Evolutionary conservation across 192 early-diverging fungal species (phyloP).

Genomic region (Dimargaris cristalligena): DNA sequence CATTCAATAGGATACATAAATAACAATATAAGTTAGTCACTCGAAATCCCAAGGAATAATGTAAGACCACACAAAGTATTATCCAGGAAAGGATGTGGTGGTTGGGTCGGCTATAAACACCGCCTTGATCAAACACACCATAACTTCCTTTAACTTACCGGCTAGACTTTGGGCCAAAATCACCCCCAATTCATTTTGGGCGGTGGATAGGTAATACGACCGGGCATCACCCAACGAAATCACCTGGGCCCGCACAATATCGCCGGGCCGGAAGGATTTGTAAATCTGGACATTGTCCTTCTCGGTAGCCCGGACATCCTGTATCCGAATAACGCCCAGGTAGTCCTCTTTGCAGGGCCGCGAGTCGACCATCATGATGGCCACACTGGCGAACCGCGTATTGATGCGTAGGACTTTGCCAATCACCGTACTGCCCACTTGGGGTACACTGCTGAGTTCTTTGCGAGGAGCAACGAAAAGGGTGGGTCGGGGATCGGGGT

Average conservation of each 20-base stretch:
- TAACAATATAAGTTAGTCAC: too few relatives aligned
- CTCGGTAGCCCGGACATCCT: constrained; percentile 89
- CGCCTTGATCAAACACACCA: too few relatives aligned
- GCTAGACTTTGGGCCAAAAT: constrained; percentile 78
- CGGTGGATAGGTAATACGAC: constrained; percentile 82
- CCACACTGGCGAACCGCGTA: constrained; percentile 66
- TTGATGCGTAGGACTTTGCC: constrained; percentile 84
- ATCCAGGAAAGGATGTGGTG: too few relatives aligned
- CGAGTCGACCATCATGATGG: constrained; percentile 79
- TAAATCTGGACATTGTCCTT: constrained; percentile 88
- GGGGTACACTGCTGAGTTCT: constrained; percentile 53
- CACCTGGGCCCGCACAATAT: constrained; percentile 71
- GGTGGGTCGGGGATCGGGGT: constrained; percentile 15
- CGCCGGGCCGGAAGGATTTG: constrained; percentile 80
- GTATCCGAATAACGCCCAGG: constrained; percentile 74
- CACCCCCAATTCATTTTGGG: constrained; percentile 84
- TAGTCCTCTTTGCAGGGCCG: constrained; percentile 73
- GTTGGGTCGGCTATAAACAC: too few relatives aligned
- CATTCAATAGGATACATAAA: too few relatives aligned
- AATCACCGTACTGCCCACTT: constrained; percentile 55
- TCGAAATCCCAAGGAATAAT: too few relatives aligned
- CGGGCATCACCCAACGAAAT: constrained; percentile 87
- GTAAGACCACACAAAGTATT: too few relatives aligned
- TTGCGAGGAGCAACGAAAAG: constrained; percentile 43
- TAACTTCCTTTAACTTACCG: constrained; percentile 23